These are phyloP conservation scores for Collybia nuda DNA, from an alignment of 768 basidiomycete species.

Conservation along the genomic window DNA sequence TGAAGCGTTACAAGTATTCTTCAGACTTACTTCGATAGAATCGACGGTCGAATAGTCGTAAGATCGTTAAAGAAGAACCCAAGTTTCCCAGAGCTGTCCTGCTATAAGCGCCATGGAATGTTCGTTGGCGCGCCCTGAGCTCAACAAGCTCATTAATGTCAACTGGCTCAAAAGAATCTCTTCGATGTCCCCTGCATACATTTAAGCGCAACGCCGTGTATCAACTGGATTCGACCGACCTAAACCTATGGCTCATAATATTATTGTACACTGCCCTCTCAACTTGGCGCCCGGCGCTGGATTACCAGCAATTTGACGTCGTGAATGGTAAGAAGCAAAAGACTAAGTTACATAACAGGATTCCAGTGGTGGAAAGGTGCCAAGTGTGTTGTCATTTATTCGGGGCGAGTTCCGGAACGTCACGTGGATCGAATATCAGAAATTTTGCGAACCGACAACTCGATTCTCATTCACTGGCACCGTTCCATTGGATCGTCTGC, in stretches of 20 bases:
- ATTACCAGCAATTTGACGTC: too few relatives aligned
- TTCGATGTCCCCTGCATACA: constrained; percentile 39
- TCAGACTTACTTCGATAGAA: constrained; percentile 67
- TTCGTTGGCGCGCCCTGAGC: constrained; percentile 76
- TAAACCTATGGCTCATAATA: constrained; percentile 11
- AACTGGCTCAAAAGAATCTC: constrained; percentile 48
- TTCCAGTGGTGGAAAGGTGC: background rate
- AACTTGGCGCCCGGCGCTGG: background rate
- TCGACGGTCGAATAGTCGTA: constrained; percentile 74
- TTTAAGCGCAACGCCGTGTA: too few relatives aligned
- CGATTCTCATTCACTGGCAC: too few relatives aligned
- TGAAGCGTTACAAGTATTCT: background rate
- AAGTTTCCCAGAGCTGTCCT: constrained; percentile 75
- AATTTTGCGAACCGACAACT: too few relatives aligned
- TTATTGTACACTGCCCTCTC: background rate
- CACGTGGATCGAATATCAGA: too few relatives aligned
- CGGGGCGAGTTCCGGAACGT: too few relatives aligned
- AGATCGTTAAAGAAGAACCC: constrained; percentile 69
- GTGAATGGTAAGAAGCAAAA: background rate
- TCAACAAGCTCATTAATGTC: constrained; percentile 68
- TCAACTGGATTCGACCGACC: constrained; percentile 1
- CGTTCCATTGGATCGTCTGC: too few relatives aligned
- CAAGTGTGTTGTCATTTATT: too few relatives aligned
- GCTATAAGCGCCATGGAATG: constrained; percentile 81
- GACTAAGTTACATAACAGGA: background rate